Evolutionary conservation across 164 flowering plant genomes (phyloP).

Genomic region (Platanus orientalis): DNA sequence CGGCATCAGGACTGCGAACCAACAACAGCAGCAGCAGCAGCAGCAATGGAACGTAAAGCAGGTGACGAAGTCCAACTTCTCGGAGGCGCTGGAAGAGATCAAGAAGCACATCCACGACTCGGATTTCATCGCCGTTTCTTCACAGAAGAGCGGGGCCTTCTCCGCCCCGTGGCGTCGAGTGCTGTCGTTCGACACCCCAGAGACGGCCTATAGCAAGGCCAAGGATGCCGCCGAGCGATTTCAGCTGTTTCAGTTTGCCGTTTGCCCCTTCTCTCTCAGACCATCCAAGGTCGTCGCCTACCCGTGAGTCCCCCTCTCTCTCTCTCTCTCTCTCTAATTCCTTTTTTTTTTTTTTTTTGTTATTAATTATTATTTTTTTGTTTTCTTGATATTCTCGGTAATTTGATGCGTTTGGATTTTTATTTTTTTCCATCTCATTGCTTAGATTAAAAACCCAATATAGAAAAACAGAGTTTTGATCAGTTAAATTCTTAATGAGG

Average conservation of each 20-base stretch:
- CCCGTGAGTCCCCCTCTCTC: constrained; percentile 47
- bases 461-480: too few relatives aligned
- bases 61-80: constrained; percentile 64
- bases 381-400: too few relatives aligned
- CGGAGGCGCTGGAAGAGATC: constrained; percentile 34
- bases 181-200: constrained; percentile 57
- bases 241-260: constrained; percentile 72
- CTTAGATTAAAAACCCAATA: too few relatives aligned
- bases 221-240: constrained; percentile 62
- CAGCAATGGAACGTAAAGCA: constrained; percentile 48
- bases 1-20: constrained; percentile 3
- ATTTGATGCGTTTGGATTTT: too few relatives aligned
- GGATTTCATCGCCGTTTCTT: constrained; percentile 63
- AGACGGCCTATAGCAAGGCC: constrained; percentile 60
- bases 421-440: too few relatives aligned
- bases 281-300: constrained; percentile 53
- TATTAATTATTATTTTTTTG: too few relatives aligned
- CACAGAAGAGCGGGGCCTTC: constrained; percentile 55
- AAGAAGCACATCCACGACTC: constrained; percentile 38
- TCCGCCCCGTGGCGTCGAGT: constrained; percentile 59
- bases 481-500: too few relatives aligned
- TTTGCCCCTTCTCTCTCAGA: constrained; percentile 66
- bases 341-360: too few relatives aligned
- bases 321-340: not conserved
- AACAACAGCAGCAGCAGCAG: not conserved